Base-by-base conservation (phyloP, 305 asterid species). In the Rubia tinctorum region DNA sequence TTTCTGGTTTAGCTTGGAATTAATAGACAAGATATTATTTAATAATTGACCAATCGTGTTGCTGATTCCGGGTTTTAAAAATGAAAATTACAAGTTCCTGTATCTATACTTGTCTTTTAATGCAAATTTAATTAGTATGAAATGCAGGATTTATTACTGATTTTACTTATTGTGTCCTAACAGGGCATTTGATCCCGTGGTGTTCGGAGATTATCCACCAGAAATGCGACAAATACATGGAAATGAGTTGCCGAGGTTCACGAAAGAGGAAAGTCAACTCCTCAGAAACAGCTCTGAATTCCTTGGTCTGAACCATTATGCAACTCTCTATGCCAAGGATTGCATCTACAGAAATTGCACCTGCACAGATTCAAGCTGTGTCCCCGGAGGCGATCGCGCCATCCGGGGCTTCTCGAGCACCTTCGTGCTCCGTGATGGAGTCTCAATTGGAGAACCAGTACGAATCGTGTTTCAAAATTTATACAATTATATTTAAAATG, bases 241-340 rank as follows among this genome's bases (percentile, higher is more conserved):
- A 22, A 40, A 14, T 67, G 70, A 74, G n/a, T 65, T 81, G 42
- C 84, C 84, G 4, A 74, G 3, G 6, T 77, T 77, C 79, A 74
- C 84, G 10, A 12, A 44, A n/a, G 75, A 77, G 39, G 84, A 81
- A 69, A 71, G 49, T 27, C 71, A 59, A 53, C 83, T 87, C 68
- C 25, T 90, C 18, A 86, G 78, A 69, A 82, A 83, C 13, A 89
- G 99, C 71, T 72, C 81, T 59, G 98, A 94, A 71, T 91, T 90
- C 68, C 79, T 94, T 0, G 99, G 99, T 51, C 53, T 94, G 59
- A 94, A 92, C 84, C 97, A 89, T 59, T 94, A 94, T 55, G 85
- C 84, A 63, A 34, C 96, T 42, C 84, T 90, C 39, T 94, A 91
- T 79, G 96, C 89, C 25, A 85, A 83, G 83, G 98, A 94, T 66